Percentiles rank a stretch among this genome's conserved stretches.
These are phyloP conservation scores for Lactarius sanguifluus DNA, from an alignment of 768 basidiomycete species.

Conservation along the genomic window DNA sequence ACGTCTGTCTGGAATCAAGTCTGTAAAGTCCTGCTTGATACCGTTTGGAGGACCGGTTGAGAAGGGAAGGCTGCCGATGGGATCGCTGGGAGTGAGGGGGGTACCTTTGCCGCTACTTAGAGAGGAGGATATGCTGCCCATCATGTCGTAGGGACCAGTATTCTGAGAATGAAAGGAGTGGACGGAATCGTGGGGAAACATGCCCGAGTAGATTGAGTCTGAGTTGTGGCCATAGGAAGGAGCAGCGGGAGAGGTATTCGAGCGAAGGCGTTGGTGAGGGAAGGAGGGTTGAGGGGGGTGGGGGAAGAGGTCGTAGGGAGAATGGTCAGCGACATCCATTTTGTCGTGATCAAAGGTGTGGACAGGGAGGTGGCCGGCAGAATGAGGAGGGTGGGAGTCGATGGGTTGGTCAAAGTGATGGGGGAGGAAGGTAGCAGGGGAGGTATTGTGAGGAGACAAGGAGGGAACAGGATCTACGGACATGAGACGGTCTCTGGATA, in stretches of 20 bases:
- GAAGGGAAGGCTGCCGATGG: slow-evolving; percentile 56
- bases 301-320: slow-evolving; percentile 64
- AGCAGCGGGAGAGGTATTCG: slow-evolving; percentile 69
- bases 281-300: slow-evolving; percentile 44
- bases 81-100: slow-evolving; percentile 69
- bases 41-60: slow-evolving; percentile 43
- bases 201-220: slow-evolving; percentile 58
- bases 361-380: slow-evolving; percentile 37
- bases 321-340: slow-evolving; percentile 57
- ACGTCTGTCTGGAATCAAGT: slow-evolving; percentile 60
- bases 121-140: slow-evolving; percentile 60
- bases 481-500: slow-evolving; percentile 43
- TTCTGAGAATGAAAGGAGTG: slow-evolving; percentile 55
- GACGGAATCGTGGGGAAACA: slow-evolving; percentile 59
- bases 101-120: slow-evolving; percentile 73
- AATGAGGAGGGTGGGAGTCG: slow-evolving; percentile 40
- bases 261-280: slow-evolving; percentile 61
- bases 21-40: slow-evolving; percentile 55
- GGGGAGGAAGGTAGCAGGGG: slow-evolving; percentile 52
- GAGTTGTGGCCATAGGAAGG: slow-evolving; percentile 53
- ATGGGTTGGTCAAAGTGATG: slow-evolving; percentile 40
- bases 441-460: slow-evolving; percentile 47
- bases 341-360: slow-evolving; percentile 51
- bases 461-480: slow-evolving; percentile 45
- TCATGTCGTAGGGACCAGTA: slow-evolving; percentile 62